Evolutionary conservation across 768 basidiomycete species (phyloP), one percentile per base, ranked within the genome.

Genomic region (Lentinula sp.): DNA sequence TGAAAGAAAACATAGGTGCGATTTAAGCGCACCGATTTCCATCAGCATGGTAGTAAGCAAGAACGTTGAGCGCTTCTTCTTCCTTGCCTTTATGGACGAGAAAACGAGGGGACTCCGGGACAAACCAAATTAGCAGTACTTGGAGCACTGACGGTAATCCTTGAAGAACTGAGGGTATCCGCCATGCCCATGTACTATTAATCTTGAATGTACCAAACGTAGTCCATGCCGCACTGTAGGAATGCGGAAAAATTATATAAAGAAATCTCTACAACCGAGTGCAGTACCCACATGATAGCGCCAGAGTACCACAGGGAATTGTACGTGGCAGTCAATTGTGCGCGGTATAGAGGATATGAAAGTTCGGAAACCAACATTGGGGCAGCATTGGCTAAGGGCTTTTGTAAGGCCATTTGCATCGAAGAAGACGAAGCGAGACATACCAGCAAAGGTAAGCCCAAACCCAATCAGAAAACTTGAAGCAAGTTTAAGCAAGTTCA

Each of bases 251-350:
- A 20, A 58, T 20, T 20, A 5, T 28, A 46, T 48, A 0, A 8
- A 42, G 18, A 35, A 16, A 59, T 9, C 18, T 43, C 20, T 16
- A 9, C 8, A 12, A 48, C 46, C n/a, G 6, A 1, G 8, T 33
- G 15, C 54, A 56, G 20, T 43, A 76, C 83, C 48, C 64, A 87
- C 85, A 92, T 68, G 69, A 93, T 91, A 59, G 90, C 79, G 61
- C 92, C 92, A 15, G 87, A 85, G 70, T 91, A 91, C 91, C 92
- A 93, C 62, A 92, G 85, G 35, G 90, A 87, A 78, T 92, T 91
- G 77, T 90, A 91, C 54, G 85, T 73, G 2, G 89, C 85, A 13
- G 90, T 93, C 61, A 95, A 73, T 37, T 85, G 85, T 13, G 86
- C 88, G 65, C 93, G 91, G 72, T 95, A 88, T 10, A 82, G 77